phyloP scores from a whole-genome alignment of 2,329 filamentous ascomycete species.

The Pseudogymnoascus sp. region DNA sequence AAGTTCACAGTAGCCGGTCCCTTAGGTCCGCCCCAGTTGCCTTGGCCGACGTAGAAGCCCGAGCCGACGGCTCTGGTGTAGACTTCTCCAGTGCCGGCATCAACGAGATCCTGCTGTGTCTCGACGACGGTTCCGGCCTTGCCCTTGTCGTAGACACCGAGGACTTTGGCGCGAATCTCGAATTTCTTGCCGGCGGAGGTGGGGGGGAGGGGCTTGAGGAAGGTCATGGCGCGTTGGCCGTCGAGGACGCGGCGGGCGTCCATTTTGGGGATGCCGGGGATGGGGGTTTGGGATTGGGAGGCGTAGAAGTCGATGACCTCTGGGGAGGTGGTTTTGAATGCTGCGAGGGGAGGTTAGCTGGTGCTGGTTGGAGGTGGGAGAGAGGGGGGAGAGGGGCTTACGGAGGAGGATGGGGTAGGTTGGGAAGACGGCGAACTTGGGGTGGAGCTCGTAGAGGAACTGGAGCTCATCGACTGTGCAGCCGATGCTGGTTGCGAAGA shows the following conservation, averaged over 20 bases:
- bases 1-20: conserved; percentile 73
- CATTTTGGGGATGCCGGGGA: conserved; percentile 59
- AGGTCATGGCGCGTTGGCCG: conserved; percentile 56
- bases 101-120: conserved; percentile 57
- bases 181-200: conserved; percentile 54
- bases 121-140: conserved; percentile 61
- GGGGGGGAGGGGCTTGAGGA: conserved; percentile 55
- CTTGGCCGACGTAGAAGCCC: conserved; percentile 61
- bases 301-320: conserved; percentile 66
- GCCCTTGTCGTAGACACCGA: conserved; percentile 67
- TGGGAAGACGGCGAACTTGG: conserved; percentile 78
- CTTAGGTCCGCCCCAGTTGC: conserved; percentile 81
- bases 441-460: conserved; percentile 86
- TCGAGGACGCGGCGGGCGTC: conserved; percentile 56
- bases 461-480: conserved; percentile 80
- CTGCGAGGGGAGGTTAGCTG: conserved; percentile 27
- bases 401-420: conserved; percentile 39
- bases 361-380: neutral
- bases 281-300: conserved; percentile 42
- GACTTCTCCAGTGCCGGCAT: conserved; percentile 50
- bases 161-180: conserved; percentile 53
- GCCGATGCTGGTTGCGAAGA: conserved; percentile 88
- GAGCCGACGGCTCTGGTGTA: conserved; percentile 53
- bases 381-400: conserved; percentile 12
- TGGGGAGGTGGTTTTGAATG: conserved; percentile 58